Base-by-base conservation (phyloP, 768 basidiomycete species). In the Suillus paluster region DNA sequence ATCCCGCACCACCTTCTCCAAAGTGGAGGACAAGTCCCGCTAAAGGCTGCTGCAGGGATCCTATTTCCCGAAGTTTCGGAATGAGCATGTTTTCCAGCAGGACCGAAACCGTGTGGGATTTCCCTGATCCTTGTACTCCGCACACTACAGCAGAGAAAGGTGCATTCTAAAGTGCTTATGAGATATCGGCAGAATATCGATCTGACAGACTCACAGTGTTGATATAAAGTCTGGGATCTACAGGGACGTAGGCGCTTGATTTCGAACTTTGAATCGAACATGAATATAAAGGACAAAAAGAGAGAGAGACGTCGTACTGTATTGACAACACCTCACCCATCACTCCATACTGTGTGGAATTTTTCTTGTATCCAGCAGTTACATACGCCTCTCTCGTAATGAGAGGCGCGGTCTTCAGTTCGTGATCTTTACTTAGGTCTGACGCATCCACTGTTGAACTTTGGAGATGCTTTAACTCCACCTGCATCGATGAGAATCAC, bases 61-160 rank as follows among this genome's bases (percentile, higher is more conserved):
- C 87, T n/a, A 84, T 81, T 0, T 79, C 62, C 2, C 73, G 57
- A 58, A 78, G 83, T 10, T 73, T 69, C 1, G 83, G 65, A 15
- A 88, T 80, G 14, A 88, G 69, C 83, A 88, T 86, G 59, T 79
- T 85, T 71, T 89, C 87, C 0, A 89, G 71, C 12, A 89, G 79
- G 0, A 84, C 81, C 0, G 86, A 83, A 5, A 86, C 81, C 0
- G 85, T 87, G 61, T 88, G 88, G 0, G 85, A 87, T 68, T 89
- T 89, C 4, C 88, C 88, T 0, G 86, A 84, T 0, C 87, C 58
- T 78, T 88, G 87, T 0, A 87, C 86, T 0, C 88, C 86, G 58
- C 88, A 89, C 3, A 89, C 81, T n/a, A 89, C 67, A 0, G 86
- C 84, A 2, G 87, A 88, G 64, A 87, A 84, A 0, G 88, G 88